Evolutionary conservation across 1,284 basidiomycete genomes (phyloP), one percentile per base, ranked within the genome.

Genomic region (Porogramme epimiltina): DNA sequence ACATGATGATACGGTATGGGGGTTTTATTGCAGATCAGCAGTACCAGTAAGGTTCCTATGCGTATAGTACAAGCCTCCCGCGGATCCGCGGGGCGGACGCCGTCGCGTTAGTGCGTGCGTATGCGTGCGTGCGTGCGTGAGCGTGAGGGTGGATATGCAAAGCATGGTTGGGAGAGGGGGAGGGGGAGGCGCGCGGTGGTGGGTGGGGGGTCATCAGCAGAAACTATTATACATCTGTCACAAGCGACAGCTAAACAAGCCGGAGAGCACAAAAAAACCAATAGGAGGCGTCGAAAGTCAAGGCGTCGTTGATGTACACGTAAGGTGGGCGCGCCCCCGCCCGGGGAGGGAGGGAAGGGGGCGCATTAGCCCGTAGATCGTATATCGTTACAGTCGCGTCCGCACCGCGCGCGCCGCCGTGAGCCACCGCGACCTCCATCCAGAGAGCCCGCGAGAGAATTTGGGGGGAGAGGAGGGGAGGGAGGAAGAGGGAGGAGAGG

Each of bases 331-430:
- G n/a, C n/a, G n/a, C n/a, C n/a, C n/a, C n/a, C n/a, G 42, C 41
- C 25, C 10, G 15, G 22, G 18, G 10, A 24, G 18, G 16, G 24
- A 33, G 9, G 16, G 19, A 23, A 44, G 22, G 16, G n/a, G 39
- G 25, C 40, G 6, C 28, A 45, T 42, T 24, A 23, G 38, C 46
- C 24, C 40, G 45, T 51, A 24, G 28, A 31, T 31, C 28, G 28
- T 31, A 46, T 54, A 55, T 55, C 49, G 48, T 49, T 55, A 55
- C 53, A 55, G 28, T 25, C 52, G 43, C 52, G 47, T 54, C 47
- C 48, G 28, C 13, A 13, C 28, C 28, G 28, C 28, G 8, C 8
- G 6, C 28, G 28, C 13, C 28, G 6, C 28, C 28, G 8, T 31
- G 28, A 31, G 8, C 28, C 28, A 31, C 28, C 6, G 8, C 28